Conservation (phyloP, 257 asterid genomes). For the Galeopsis tetrahit region DNA sequence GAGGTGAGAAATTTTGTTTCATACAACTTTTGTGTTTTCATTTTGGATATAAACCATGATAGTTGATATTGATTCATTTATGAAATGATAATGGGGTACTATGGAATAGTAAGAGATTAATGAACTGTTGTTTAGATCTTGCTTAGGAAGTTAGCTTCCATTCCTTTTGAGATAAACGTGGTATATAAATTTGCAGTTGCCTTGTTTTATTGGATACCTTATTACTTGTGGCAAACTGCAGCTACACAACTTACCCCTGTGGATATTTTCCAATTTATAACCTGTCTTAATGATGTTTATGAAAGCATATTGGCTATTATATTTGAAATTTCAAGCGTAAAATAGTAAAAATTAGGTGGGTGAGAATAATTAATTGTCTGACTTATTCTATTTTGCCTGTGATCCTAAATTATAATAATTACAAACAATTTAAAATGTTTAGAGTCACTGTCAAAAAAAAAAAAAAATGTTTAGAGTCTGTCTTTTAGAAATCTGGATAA, state of each 20-base stretch:
- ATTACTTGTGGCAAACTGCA: slow-evolving; percentile 13
- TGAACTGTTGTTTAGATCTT: slow-evolving; percentile 13
- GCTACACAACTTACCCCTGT: background rate
- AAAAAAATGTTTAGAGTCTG: background rate
- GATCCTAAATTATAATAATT: slow-evolving; percentile 7
- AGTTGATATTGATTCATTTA: slow-evolving; percentile 21
- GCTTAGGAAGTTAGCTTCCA: background rate
- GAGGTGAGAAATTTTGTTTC: slow-evolving; percentile 57
- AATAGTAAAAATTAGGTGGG: slow-evolving; percentile 14
- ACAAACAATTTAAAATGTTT: slow-evolving; percentile 3
- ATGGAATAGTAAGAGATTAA: background rate
- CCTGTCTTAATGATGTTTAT: background rate
- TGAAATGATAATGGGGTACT: slow-evolving; percentile 7
- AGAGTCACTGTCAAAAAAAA: no score
- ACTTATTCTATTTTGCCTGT: slow-evolving; percentile 17
- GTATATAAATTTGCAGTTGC: background rate
- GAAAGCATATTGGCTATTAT: background rate
- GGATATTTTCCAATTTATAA: background rate
- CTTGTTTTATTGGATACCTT: background rate
- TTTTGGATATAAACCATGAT: background rate
- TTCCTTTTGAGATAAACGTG: background rate
- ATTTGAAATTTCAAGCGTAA: slow-evolving; percentile 5
- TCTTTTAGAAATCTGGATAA: background rate
- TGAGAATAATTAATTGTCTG: slow-evolving; percentile 4
- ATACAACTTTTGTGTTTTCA: background rate